Percentiles rank a stretch among this genome's conserved stretches.
phyloP scores from a whole-genome alignment of 176 grass and related monocot species.

The Panicum miliaceum region DNA sequence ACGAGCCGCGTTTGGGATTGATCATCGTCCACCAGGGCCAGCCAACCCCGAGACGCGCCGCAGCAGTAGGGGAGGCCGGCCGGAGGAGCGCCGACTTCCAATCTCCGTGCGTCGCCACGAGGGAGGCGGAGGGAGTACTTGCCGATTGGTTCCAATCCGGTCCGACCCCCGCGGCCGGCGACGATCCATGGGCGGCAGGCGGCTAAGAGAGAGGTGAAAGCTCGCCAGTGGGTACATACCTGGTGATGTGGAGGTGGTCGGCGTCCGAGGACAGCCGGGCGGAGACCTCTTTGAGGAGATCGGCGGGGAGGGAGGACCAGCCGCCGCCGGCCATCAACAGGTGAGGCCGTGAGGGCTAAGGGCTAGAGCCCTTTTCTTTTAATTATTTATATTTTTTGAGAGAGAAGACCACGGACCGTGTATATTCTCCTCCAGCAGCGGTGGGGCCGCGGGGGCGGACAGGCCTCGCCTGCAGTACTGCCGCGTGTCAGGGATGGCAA shows the following conservation, averaged over 20 bases:
- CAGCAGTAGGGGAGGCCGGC: not conserved
- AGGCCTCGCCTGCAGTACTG: no score
- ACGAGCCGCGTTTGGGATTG: not conserved
- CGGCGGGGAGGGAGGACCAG: conserved; percentile 16
- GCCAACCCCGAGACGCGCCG: not conserved
- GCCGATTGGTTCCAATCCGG: not conserved
- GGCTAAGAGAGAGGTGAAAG: not conserved
- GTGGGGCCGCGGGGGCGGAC: no score
- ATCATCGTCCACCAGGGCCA: not conserved
- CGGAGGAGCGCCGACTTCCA: not conserved
- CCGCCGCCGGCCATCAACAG: not conserved
- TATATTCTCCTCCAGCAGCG: no score
- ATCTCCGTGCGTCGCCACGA: not conserved
- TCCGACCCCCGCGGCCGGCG: not conserved
- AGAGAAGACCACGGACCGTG: no score
- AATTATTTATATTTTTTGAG: no score
- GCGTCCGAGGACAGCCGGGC: not conserved
- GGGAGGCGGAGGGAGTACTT: not conserved
- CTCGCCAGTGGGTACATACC: conserved; percentile 27
- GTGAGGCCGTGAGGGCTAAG: no score
- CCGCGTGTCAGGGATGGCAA: no score
- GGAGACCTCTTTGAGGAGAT: not conserved
- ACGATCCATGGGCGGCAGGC: not conserved
- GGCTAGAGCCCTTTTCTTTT: no score
- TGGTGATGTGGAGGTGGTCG: conserved; percentile 21